A percentile compares a stretch with the other conserved stretches of the same genome.
phyloP scores from a whole-genome alignment of 208 protist genomes.

The Leishmania major region DNA sequence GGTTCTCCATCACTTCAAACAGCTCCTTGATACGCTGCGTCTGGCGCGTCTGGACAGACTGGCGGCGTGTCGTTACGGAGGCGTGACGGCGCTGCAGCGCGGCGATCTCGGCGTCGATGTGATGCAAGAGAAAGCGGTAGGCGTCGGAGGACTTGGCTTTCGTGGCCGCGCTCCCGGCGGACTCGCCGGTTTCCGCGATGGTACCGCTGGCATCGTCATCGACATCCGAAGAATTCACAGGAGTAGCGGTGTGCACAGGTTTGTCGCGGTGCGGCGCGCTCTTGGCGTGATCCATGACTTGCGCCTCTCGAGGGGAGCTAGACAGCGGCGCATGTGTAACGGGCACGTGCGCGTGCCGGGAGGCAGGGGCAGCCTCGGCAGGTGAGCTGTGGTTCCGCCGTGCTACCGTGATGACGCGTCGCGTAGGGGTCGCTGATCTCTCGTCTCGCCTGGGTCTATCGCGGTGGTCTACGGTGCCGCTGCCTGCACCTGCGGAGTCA shows the following conservation, averaged over 20 bases:
- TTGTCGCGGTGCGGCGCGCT: neutral
- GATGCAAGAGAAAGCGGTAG: constrained; percentile 74
- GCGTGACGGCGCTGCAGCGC: constrained; percentile 63
- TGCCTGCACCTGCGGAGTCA: neutral
- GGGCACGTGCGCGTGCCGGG: neutral
- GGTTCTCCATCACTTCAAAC: constrained; percentile 71
- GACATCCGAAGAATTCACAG: neutral
- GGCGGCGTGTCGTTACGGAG: constrained; percentile 45
- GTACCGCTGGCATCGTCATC: neutral
- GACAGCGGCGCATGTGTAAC: neutral
- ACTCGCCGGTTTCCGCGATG: neutral
- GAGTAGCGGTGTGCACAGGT: neutral
- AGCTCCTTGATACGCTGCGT: constrained; percentile 60
- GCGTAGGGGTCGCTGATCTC: neutral
- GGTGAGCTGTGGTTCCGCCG: constrained; percentile 14
- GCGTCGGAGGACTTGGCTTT: constrained; percentile 51
- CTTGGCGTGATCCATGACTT: neutral
- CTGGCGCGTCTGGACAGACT: constrained; percentile 44
- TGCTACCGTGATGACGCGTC: constrained; percentile 22
- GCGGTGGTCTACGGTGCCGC: neutral
- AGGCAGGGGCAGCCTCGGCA: neutral
- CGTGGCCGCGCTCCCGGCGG: constrained; percentile 5
- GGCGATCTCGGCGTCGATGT: constrained; percentile 82
- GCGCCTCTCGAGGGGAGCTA: constrained; percentile 6
- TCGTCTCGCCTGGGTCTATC: neutral